Base-by-base conservation (phyloP, 805 yeast species). In the Danielia reshetovae region DNA sequence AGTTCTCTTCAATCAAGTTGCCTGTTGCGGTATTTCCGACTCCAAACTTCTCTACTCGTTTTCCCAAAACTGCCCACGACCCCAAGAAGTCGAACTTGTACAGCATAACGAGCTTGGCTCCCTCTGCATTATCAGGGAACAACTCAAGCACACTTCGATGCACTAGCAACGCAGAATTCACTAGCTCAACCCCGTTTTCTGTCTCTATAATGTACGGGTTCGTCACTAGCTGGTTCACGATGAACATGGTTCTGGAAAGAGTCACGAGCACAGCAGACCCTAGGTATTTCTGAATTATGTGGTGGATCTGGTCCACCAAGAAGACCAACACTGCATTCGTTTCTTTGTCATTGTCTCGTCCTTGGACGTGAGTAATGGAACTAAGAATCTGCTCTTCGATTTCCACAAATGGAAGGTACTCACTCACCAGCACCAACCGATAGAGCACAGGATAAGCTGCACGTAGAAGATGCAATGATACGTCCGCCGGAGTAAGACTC, bases 61-160 rank as follows among this genome's bases (percentile, higher is more conserved):
- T 39, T 17, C 23, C 36, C 11, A 56, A 24, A 5, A 64, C 50
- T 4, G 49, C 38, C 72, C 72, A 67, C 3, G 60, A 48, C 2
- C 58, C 70, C 26, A 66, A 27, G 6, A 62, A 51, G 37, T 67
- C 72, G 35, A 48, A 58, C 32, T 46, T 48, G 43, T 64, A 64
- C 13, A 42, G 46, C 17, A 48, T 35, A 1, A 63, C 21, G 3
- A 59, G 38, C 5, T 21, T 19, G 7, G 33, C 18, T 2, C 52
- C 55, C 24, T 49, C 55, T 3, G 12, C 9, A 15, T 56, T 54
- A 7, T 34, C 31, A 10, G 40, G 11, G 16, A 54, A 48, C 17
- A 30, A 24, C 1, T 29, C 23, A 6, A 62, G 27, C 5, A 60
- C 35, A 3, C 30, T 29, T 2, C 28, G 9, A 29, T 63, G 70